Base-by-base conservation (phyloP, 768 basidiomycete species). In the Jaapia argillacea region DNA sequence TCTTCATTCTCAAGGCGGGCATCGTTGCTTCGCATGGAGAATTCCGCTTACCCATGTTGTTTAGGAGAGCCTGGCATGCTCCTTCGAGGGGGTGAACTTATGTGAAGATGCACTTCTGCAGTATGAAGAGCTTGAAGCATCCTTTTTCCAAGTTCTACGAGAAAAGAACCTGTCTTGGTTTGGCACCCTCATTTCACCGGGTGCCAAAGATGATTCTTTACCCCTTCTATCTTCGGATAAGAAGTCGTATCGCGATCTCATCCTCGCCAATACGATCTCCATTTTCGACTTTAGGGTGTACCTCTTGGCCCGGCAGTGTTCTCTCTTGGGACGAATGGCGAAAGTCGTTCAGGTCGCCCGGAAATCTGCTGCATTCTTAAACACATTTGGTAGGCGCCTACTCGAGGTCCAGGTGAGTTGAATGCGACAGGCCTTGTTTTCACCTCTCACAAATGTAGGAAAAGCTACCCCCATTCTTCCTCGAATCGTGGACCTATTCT, bases 261-360 rank as follows among this genome's bases (percentile, higher is more conserved):
- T 97, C 46, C 74, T 92, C 20, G 77, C 82, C 21, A 96, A 94
- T 62, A 75, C 80, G 4, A 93, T 99, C 51, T 85, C 90, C 3
- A 75, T 94, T 6, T 94, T 98, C 56, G 96, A 98, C 65, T 85
- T 97, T 53, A 77, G 93, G 40, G 74, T 81, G 52, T 99, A 96
- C 58, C 70, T 98, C 16, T 81, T 97, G 41, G 80, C 88, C 21
- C 72, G 88, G 14, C 92, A 96, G 60, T 89, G 88, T 43, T 66
- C 68, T 38, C 65, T 97, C 24, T 66, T 97, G 2, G 83, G 76
- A 36, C 77, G 75, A 51, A 59, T 86, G 54, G 78, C 79, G 1
- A 71, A 76, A 31, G 63, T 87, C 4, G 71, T 70, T 6, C 86
- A 94, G 46, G 71, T 90, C 6, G 77, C 81, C 36, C 71, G 69